Evolutionary conservation across 106 monocot genomes (phyloP), one percentile per base, ranked within the genome.

Genomic region (Allium fistulosum): DNA sequence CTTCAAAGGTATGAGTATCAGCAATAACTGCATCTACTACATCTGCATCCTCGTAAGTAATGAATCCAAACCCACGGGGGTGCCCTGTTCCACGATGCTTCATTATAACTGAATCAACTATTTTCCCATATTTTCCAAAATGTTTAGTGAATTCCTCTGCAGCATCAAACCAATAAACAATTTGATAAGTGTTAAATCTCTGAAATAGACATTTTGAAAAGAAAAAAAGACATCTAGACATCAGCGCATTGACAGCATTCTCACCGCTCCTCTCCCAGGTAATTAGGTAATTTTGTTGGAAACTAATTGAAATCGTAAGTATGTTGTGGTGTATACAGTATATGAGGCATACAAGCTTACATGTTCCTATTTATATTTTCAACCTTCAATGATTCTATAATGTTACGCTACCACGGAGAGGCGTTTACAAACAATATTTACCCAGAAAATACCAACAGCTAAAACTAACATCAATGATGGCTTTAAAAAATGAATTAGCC

Each of bases 61-160:
- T 69, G 45, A 69, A 69, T 10, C 68, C 68, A 17, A 69, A 69
- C 53, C 68, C 68, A 69, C 68, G 68, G 49, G 68, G 68, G 47
- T 69, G 68, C 37, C 68, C 68, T 10, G 68, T 69, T 1, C 68
- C 57, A 9, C 68, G 68, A 57, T 69, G 68, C 68, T 69, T 69
- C 68, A 69, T 69, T 69, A 69, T 69, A 28, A 69, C 68, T 0
- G 57, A 57, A 16, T 69, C 68, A 28, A 57, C 57, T 8, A 69
- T 46, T 10, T 69, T 57, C 68, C 68, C 68, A 57, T 69, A 69
- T 57, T 57, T 69, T 57, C 16, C 52, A 57, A 69, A 69, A 69
- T 69, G 68, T 6, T 46, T 46, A 12, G 17, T 56, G 18, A 69
- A 69, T 9, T 53, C 37, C 37, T 53, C 68, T 69, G 57, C 67